Evolutionary conservation across 352 stramenopile genomes (phyloP), one percentile per base, ranked within the genome.

Genomic region (Phytophthora litchii): DNA sequence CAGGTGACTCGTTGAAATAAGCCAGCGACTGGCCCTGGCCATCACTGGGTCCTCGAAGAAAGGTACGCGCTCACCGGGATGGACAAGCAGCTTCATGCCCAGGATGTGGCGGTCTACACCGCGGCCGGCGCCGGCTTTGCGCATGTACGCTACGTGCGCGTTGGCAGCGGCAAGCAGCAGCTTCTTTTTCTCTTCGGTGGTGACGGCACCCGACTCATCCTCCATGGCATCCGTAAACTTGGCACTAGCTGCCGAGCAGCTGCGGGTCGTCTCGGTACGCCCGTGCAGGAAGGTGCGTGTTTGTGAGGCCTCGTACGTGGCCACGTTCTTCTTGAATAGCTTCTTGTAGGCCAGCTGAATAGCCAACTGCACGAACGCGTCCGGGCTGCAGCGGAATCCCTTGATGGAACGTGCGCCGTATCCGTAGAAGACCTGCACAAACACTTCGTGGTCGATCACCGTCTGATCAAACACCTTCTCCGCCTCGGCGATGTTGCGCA

Each of bases 221-320:
- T 83, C 80, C 88, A 96, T 96, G 4, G 73, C 80, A 61, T 97
- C 75, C 23, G 88, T 81, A 68, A 98, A 98, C 10, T 78, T 89
- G 13, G 77, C 83, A 54, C 76, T 96, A 31, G 88, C 71, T 10
- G 32, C 54, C 12, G 89, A 95, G 54, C 92, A 96, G 40, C 88
- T 89, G 42, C 89, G 86, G 14, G 82, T 95, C 7, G 87, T 94
- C 71, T 96, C 92, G 0, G 97, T 99, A 35, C 97, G 88, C 23
- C 97, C 97, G 57, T 99, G 95, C 23, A 98, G 74, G 76, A 98
- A 99, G 14, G 89, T 64, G 13, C 95, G 84, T 29, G 96, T 97
- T 74, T 98, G 93, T 16, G 89, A 96, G 12, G 96, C 92, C 67
- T 99, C 97, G 64, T 99, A 99, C 3, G 96, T 99, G 11, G 80